Conservation (phyloP, 345 rosid genomes). For the Citrus sinensis region DNA sequence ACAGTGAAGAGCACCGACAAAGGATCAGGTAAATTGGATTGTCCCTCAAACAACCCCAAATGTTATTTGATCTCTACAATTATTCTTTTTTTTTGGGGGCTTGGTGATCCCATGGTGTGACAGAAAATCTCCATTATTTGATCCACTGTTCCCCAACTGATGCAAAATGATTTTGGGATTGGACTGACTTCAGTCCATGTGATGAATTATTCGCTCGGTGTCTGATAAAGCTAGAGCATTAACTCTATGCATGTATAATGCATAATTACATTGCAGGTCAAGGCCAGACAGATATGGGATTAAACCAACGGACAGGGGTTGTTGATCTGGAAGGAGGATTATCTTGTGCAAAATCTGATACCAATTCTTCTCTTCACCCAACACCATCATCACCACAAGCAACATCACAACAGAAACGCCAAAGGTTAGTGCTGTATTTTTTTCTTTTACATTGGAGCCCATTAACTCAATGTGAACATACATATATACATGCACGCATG, state of each 20-base stretch:
- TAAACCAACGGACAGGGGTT: constrained; percentile 27
- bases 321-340: constrained; percentile 27
- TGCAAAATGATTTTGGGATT: neutral
- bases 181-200: constrained; percentile 13
- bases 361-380: constrained; percentile 20
- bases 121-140: constrained; percentile 18
- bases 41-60: neutral
- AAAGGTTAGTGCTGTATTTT: constrained; percentile 16
- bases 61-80: constrained; percentile 10
- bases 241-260: constrained; percentile 17
- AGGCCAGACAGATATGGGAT: constrained; percentile 34
- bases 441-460: neutral
- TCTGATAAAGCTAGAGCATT: constrained; percentile 31
- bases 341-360: constrained; percentile 23
- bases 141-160: constrained; percentile 22
- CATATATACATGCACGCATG: constrained; percentile 21
- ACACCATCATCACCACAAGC: constrained; percentile 12
- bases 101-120: constrained; percentile 5
- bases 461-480: neutral
- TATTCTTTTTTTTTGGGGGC: constrained; percentile 19
- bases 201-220: constrained; percentile 25
- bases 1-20: constrained; percentile 97
- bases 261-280: constrained; percentile 36
- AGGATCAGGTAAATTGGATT: constrained; percentile 59
- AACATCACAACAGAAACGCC: constrained; percentile 18